Percentiles rank a stretch among this genome's conserved stretches.
phyloP scores from a whole-genome alignment of 306 rosid species.

The Lathyrus aphaca region DNA sequence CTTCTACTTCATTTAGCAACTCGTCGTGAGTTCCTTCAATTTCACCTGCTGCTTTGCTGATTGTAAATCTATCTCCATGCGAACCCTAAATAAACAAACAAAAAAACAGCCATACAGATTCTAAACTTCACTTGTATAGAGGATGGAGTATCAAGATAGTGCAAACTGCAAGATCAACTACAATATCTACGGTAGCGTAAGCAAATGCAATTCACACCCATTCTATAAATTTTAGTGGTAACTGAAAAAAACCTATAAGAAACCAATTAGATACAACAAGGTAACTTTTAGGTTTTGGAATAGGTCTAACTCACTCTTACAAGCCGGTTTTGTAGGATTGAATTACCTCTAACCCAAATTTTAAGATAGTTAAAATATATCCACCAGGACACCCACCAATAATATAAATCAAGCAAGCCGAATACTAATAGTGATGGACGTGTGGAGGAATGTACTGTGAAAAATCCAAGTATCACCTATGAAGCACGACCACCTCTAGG shows the following conservation, averaged over 20 bases:
- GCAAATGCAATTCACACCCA: constrained; percentile 26
- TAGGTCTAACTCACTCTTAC: not conserved
- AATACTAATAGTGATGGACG: not conserved
- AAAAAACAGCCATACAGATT: constrained; percentile 20
- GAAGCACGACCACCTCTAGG: too few relatives aligned
- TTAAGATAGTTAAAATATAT: not conserved
- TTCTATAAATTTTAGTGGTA: constrained; percentile 11
- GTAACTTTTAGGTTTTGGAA: not conserved
- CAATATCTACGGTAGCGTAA: not conserved
- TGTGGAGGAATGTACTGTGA: not conserved
- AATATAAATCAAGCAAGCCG: not conserved
- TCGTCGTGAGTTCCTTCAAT: constrained; percentile 66
- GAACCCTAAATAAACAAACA: constrained; percentile 48
- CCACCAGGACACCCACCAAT: not conserved
- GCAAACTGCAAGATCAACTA: constrained; percentile 15
- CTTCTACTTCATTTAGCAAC: constrained; percentile 83
- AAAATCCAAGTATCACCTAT: not conserved
- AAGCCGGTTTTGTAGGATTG: not conserved
- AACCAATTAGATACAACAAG: constrained; percentile 13
- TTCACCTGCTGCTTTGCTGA: constrained; percentile 87
- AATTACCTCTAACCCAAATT: not conserved
- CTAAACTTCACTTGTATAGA: constrained; percentile 14
- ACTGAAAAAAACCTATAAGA: constrained; percentile 8
- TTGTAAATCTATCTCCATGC: constrained; percentile 79
- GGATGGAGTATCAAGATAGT: constrained; percentile 13